Base-by-base conservation (phyloP, 2,329 filamentous ascomycete species). In the Ceratocystis colombiana region DNA sequence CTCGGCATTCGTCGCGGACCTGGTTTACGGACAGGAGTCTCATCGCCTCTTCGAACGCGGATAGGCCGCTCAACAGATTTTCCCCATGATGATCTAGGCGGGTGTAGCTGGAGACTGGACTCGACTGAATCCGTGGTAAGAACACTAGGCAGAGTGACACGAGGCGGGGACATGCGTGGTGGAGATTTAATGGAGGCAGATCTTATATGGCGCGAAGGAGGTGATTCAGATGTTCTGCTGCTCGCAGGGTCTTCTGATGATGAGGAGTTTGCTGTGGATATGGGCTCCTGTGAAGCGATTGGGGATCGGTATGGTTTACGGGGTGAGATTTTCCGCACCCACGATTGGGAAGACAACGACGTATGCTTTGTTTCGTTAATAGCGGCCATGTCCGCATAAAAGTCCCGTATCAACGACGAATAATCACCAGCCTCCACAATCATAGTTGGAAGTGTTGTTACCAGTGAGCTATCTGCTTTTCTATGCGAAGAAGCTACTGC, bases 21-120 rank as follows among this genome's bases (percentile, higher is more conserved):
- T 12, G 64, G 45, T 15, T 46, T 53, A 22, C 64, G 57, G 45
- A 44, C 48, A 17, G 66, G 64, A 44, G 61, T 62, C n/a, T 68
- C 66, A 17, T 68, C 61, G 59, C 66, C 66, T 57, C 66, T 62
- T 8, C 66, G 64, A 22, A 66, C 50, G 8, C 61, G 59, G 37
- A 68, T 61, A 10, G 66, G 66, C 12, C 66, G 46, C 50, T 67
- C 64, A 15, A 66, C 50, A 7, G 66, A 64, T 2, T 33, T 62
- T 15, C 66, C 64, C 64, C 64, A 64, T n/a, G 48, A 45, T 17
- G 33, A 22, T 44, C 64, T 64, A 28, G 44, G 55, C 41, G 46
- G 33, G 2, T 50, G 57, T 33, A 50, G 33, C 61, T 62, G 55
- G n/a, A 57, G 12, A 5, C 30, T 33, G 37, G 55, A 12, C 37